Percentiles rank a stretch among this genome's conserved stretches.
phyloP scores from a whole-genome alignment of 805 yeast species.

The Groenewaldozyma salmanticensis region DNA sequence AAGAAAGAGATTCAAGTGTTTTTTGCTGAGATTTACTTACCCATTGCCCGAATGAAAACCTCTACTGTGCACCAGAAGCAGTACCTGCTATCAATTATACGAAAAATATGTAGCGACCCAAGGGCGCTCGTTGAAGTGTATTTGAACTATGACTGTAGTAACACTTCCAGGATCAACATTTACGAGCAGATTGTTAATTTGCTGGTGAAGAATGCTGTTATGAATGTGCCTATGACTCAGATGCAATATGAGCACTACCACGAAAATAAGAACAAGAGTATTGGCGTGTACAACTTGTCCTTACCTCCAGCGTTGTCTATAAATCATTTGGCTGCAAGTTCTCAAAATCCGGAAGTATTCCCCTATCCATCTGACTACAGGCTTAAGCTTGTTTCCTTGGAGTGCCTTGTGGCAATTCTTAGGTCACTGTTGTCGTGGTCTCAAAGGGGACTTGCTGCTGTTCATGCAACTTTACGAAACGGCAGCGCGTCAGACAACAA shows the following conservation, averaged over 20 bases:
- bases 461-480: constrained; percentile 10
- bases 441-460: constrained; percentile 44
- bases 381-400: constrained; percentile 70
- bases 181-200: constrained; percentile 77
- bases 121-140: constrained; percentile 85
- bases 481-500: constrained; percentile 11
- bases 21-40: constrained; percentile 85
- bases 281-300: constrained; percentile 65
- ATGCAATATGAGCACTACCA: constrained; percentile 52
- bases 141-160: constrained; percentile 90
- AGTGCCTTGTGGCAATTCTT: constrained; percentile 71
- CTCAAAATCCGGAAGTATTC: constrained; percentile 25
- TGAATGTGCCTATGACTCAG: constrained; percentile 62
- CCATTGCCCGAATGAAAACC: constrained; percentile 84
- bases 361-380: constrained; percentile 66
- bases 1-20: constrained; percentile 92
- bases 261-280: constrained; percentile 40
- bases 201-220: constrained; percentile 59
- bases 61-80: constrained; percentile 90
- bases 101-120: constrained; percentile 79
- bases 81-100: constrained; percentile 71
- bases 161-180: constrained; percentile 61
- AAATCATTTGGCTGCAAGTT: constrained; percentile 38
- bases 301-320: constrained; percentile 72
- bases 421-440: constrained; percentile 82